Conservation (phyloP, 2,329 filamentous ascomycete genomes). For the Rhytidhysteron rufulum region DNA sequence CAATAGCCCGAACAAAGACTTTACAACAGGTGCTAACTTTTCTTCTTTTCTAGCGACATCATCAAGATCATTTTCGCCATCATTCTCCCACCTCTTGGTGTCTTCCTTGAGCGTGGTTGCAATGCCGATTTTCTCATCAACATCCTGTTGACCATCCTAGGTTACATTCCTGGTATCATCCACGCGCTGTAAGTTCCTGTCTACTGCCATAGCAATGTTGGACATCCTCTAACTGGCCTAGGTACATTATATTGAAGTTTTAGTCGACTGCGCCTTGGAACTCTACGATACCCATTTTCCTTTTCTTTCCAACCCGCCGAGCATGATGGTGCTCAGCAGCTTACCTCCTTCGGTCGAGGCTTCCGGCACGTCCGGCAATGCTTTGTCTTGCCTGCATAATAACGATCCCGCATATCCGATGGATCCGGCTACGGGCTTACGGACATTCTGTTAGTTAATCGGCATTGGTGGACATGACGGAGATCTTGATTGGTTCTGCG, state of each 20-base stretch:
- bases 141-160: constrained; percentile 68
- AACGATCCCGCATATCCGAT: constrained; percentile 4
- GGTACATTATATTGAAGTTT: constrained; percentile 86
- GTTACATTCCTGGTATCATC: constrained; percentile 75
- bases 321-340: background rate
- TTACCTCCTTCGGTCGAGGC: background rate
- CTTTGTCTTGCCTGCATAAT: background rate
- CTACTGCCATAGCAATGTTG: constrained; percentile 3
- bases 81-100: constrained; percentile 83
- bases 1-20: too few species aligned
- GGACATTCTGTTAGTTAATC: too few species aligned
- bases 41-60: constrained; percentile 55
- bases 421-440: too few species aligned
- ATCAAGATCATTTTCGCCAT: constrained; percentile 85
- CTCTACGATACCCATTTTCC: constrained; percentile 33
- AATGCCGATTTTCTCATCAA: constrained; percentile 86
- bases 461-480: background rate
- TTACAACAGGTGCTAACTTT: constrained; percentile 11
- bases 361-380: background rate
- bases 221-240: constrained; percentile 37
- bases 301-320: constrained; percentile 3
- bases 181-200: constrained; percentile 73
- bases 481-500: background rate
- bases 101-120: constrained; percentile 92
- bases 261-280: constrained; percentile 43